Base-by-base conservation (phyloP, 2,329 filamentous ascomycete genomes). In the Exophiala aquamarina region DNA sequence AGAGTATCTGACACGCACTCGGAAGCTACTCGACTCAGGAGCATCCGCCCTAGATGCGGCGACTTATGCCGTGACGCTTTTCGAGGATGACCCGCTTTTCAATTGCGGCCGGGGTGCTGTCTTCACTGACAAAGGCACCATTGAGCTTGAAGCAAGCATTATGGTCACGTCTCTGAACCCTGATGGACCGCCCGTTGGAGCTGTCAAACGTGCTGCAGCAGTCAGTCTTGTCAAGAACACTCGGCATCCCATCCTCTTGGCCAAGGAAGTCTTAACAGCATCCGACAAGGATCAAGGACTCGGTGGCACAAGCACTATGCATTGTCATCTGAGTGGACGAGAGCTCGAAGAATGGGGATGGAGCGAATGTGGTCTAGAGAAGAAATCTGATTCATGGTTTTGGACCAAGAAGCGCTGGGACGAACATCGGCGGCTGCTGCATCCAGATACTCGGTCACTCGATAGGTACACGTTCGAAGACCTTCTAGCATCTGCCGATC, bases 101-200 rank as follows among this genome's bases (percentile, higher is more conserved):
- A 95, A 95, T 70, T 83, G 83, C 47, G 89, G 83, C 6, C 84
- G 83, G 59, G 91, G 91, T 43, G 87, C 89, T 41, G 89, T 95
- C 15, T 95, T 94, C 67, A 95, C 89, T 1, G 81, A 84, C 41
- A 83, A 86, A 56, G 91, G 90, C 14, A 78, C 83, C 53, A 90
- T 91, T 64, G 87, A 95, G 70, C 82, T 95, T 52, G 90, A 95
- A 69, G 87, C 88, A 1, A 87, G 83, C 7, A 80, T 95, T 41
- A 95, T 95, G 89, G 86, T 94, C 0, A 87, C 85, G 2, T 66
- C 64, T 1, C 47, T 67, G 11, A 31, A 50, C 1, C 51, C 49
- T 4, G 42, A 52, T 4, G 52, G 55, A 2, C 36, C 41, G 47
- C 46, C 44, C 29, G 45, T 34, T 9, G 48, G 47, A 4, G 38